A percentile compares a stretch with the other conserved stretches of the same genome.
Conservation (phyloP, 257 asterid genomes). For the Solanum etuberosum region DNA sequence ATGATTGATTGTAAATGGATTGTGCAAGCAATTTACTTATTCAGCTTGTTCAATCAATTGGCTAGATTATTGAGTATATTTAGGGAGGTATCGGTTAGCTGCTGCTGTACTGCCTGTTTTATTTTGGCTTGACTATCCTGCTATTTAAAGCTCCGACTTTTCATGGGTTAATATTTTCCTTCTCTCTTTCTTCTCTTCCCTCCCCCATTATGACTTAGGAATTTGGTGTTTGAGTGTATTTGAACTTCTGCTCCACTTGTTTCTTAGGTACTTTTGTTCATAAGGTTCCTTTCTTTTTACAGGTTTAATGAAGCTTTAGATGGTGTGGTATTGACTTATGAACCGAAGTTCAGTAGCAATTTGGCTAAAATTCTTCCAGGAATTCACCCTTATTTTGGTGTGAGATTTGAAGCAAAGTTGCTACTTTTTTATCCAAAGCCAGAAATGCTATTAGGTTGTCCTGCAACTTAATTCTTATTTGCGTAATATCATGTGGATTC, state of each 20-base stretch:
- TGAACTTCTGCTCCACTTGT: background rate
- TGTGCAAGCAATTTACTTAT: background rate
- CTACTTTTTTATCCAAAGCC: constrained; percentile 67
- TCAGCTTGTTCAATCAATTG: background rate
- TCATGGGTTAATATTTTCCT: background rate
- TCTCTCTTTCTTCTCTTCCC: background rate
- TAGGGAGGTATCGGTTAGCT: background rate
- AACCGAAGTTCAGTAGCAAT: constrained; percentile 20
- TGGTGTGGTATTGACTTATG: constrained; percentile 81
- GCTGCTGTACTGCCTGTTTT: background rate
- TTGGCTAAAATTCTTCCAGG: constrained; percentile 63
- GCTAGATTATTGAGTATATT: background rate
- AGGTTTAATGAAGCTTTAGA: constrained; percentile 61
- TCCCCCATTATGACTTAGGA: background rate
- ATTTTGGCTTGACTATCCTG: background rate
- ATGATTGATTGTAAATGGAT: too few species aligned
- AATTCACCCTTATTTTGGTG: constrained; percentile 49
- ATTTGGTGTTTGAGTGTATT: background rate
- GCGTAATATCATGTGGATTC: background rate
- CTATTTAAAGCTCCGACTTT: background rate
- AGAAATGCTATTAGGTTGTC: constrained; percentile 47
- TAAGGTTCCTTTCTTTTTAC: background rate
- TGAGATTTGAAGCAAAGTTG: constrained; percentile 38
- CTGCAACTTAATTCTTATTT: background rate
- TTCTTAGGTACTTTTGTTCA: background rate